Conservation (phyloP, 2,329 filamentous ascomycete genomes). For the Curvularia eragrostidis region DNA sequence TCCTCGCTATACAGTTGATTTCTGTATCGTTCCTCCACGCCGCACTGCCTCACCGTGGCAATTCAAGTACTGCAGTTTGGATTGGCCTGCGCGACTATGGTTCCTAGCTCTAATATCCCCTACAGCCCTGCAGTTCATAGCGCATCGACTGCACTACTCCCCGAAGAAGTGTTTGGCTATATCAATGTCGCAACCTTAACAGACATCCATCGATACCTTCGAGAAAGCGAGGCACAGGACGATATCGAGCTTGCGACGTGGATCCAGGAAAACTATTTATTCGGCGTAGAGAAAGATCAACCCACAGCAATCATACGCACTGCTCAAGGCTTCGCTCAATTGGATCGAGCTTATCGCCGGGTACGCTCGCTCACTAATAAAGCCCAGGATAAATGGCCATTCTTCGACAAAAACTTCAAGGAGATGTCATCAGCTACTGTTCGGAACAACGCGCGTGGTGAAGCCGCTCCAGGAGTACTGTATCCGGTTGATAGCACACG, state of each 20-base stretch:
- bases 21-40: not conserved
- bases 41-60: not conserved
- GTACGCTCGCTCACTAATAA: slow-evolving; percentile 38
- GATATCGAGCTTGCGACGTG: slow-evolving; percentile 33
- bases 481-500: slow-evolving; percentile 10
- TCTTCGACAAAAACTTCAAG: slow-evolving; percentile 35
- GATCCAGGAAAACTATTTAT: slow-evolving; percentile 33
- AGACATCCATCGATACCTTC: slow-evolving; percentile 31
- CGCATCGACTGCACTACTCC: slow-evolving; percentile 16
- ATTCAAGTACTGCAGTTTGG: not conserved
- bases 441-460: slow-evolving; percentile 27
- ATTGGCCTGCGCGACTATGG: slow-evolving; percentile 15
- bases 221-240: slow-evolving; percentile 27
- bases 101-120: slow-evolving; percentile 1
- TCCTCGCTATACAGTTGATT: not conserved
- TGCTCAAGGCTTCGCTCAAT: slow-evolving; percentile 29
- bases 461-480: slow-evolving; percentile 18
- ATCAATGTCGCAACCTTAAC: slow-evolving; percentile 32
- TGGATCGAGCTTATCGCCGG: slow-evolving; percentile 40
- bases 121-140: slow-evolving; percentile 9
- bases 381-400: slow-evolving; percentile 44
- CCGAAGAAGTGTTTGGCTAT: slow-evolving; percentile 29
- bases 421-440: slow-evolving; percentile 29
- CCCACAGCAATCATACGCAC: slow-evolving; percentile 24
- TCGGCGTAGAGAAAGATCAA: slow-evolving; percentile 17